Percentiles rank a stretch among this genome's conserved stretches.
Evolutionary conservation across 2,329 filamentous ascomycete species (phyloP).

Genomic region (Pseudogymnoascus sp.): DNA sequence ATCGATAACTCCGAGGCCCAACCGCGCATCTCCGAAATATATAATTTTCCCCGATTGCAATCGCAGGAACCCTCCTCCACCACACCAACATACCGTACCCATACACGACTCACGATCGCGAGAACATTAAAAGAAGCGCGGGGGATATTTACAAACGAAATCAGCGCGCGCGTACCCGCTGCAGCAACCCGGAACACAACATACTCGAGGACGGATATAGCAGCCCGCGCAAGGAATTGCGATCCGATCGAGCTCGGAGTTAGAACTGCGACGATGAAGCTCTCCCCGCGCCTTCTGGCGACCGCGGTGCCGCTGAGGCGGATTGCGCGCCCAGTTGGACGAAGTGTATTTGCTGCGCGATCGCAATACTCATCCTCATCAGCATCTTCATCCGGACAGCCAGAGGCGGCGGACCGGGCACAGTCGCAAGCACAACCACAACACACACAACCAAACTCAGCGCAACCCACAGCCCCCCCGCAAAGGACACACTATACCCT

Average conservation of each 20-base stretch:
- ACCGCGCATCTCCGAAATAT: background rate
- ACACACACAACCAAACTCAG: background rate
- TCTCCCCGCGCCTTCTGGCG: background rate
- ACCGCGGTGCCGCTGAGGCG: background rate
- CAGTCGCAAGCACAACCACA: background rate
- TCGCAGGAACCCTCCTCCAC: background rate
- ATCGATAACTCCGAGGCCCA: background rate
- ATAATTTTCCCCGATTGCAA: background rate
- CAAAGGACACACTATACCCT: conserved; percentile 70
- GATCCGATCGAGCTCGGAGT: background rate
- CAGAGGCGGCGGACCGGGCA: background rate
- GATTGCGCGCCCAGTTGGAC: background rate
- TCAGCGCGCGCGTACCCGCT: background rate
- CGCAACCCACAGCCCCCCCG: conserved; percentile 7
- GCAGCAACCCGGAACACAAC: background rate
- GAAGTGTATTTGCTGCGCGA: background rate
- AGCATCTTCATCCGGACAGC: background rate
- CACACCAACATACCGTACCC: background rate
- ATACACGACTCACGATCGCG: background rate
- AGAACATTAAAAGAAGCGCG: background rate
- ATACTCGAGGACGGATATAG: background rate
- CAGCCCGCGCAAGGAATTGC: too few species aligned
- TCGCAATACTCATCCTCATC: background rate
- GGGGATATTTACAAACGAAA: background rate
- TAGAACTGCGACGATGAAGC: background rate